Base-by-base conservation (phyloP, 495 filamentous ascomycete genomes). In the Aspergillus homomorphus region DNA sequence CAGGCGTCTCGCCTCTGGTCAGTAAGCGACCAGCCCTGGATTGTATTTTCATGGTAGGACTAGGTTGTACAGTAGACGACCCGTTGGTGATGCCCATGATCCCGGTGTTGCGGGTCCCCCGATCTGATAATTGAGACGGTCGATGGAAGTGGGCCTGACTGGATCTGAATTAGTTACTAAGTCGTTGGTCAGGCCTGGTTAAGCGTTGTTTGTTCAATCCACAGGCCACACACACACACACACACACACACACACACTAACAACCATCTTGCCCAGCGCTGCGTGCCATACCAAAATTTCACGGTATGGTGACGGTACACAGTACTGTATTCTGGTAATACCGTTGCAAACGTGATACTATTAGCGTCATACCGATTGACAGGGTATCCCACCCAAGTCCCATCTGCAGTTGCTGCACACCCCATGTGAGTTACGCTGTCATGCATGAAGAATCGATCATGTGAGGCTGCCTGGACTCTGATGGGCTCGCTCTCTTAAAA, bases 371-470 rank as follows among this genome's bases (percentile, higher is more conserved):
- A 56, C 54, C 54, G 43, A 24, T 10, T 6, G 28, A 41, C 44
- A n/a, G 12, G 16, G 43, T 10, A 26, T 30, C 23, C 19, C 43
- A n/a, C 33, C 12, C 2, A 38, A 38, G 33, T 54, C 49, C 49
- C 44, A 42, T 56, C 50, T 54, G 58, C 55, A 58, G 33, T 38
- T 38, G 33, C 33, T 38, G 33, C 33, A 38, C 26, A 46, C 26
- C 45, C 44, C 60, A 62, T 62, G 58, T 58, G 60, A 56, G 60
- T 55, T 60, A 62, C 28, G 38, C 53, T 63, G 60, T 63, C 61
- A 45, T 65, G 73, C 73, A 76, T 76, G 73, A 71, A 76, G 71
- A 73, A 60, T 58, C 45, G 65, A 70, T 76, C 73, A 76, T 76
- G 73, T 76, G 73, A 66, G 64, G 53, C 56, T 57, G 45, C 26